Percentiles rank a stretch among this genome's conserved stretches.
Evolutionary conservation across 352 stramenopile genomes (phyloP).

Genomic region (Phytopythium litorale): DNA sequence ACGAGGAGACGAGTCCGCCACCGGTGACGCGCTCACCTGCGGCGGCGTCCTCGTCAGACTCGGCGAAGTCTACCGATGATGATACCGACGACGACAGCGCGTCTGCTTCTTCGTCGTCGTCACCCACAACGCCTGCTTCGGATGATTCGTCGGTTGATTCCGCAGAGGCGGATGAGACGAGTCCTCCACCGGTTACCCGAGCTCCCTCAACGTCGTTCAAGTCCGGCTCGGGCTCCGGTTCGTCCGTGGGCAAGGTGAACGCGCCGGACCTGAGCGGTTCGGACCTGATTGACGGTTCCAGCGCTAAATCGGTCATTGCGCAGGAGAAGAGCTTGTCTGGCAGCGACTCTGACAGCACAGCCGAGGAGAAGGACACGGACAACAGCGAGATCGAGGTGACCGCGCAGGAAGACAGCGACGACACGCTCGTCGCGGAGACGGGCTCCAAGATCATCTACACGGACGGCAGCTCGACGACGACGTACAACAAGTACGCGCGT

Average conservation of each 20-base stretch:
- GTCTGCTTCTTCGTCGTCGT: constrained; percentile 9
- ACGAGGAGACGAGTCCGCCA: constrained; percentile 19
- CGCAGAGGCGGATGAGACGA: neutral
- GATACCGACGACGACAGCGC: neutral
- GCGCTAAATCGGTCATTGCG: constrained; percentile 16
- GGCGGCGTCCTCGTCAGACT: neutral
- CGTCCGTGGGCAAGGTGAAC: constrained; percentile 26
- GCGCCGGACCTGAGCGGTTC: constrained; percentile 16
- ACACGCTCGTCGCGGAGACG: constrained; percentile 24
- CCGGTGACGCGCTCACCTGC: constrained; percentile 25
- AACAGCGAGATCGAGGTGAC: constrained; percentile 9
- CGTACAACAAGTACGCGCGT: constrained; percentile 35
- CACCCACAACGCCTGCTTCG: neutral
- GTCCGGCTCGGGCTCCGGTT: neutral
- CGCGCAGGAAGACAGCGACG: constrained; percentile 17
- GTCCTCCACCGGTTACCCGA: constrained; percentile 13
- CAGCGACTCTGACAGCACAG: constrained; percentile 9
- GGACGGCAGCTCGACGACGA: constrained; percentile 28
- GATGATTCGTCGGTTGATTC: neutral
- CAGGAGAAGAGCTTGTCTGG: constrained; percentile 11
- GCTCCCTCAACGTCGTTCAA: constrained; percentile 8
- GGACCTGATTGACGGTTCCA: constrained; percentile 21
- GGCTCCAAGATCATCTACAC: constrained; percentile 30
- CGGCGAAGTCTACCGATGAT: neutral
- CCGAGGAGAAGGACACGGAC: neutral